Percentiles rank a stretch among this genome's conserved stretches.
Conservation (phyloP, 2,329 filamentous ascomycete species). For the Penicillium sp. region DNA sequence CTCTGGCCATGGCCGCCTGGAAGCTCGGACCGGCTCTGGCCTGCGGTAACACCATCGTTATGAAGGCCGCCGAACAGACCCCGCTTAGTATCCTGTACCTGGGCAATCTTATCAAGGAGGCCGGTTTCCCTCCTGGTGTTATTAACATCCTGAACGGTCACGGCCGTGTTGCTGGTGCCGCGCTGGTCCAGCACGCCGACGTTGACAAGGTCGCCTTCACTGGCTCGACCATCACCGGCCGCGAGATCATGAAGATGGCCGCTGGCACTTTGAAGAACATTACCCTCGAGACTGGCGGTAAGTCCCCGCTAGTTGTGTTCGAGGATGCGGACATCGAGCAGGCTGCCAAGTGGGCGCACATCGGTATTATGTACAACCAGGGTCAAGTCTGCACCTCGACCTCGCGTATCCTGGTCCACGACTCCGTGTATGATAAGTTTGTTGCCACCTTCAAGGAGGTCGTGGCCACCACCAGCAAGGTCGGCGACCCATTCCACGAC, state of each 20-base stretch:
- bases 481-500: constrained; percentile 41
- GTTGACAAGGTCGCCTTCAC: constrained; percentile 31
- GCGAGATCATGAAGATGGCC: constrained; percentile 34
- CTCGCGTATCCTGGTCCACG: constrained; percentile 68
- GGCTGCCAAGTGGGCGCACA: constrained; percentile 46
- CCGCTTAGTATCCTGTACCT: constrained; percentile 29
- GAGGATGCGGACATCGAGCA: constrained; percentile 52
- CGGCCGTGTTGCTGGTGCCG: constrained; percentile 29
- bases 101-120: constrained; percentile 27
- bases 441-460: constrained; percentile 37
- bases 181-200: constrained; percentile 24
- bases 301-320: constrained; percentile 49
- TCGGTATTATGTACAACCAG: constrained; percentile 63
- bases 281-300: constrained; percentile 56
- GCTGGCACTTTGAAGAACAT: constrained; percentile 48
- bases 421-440: constrained; percentile 40
- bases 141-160: constrained; percentile 30
- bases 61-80: constrained; percentile 31
- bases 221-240: constrained; percentile 27
- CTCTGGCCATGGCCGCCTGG: constrained; percentile 30
- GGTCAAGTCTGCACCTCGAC: constrained; percentile 70
- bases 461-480: constrained; percentile 38
- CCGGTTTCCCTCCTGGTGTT: constrained; percentile 30
- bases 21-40: constrained; percentile 31
- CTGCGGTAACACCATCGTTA: constrained; percentile 30